Base-by-base conservation (phyloP, 495 filamentous ascomycete species). In the Hyphodiscus hymeniophilus region DNA sequence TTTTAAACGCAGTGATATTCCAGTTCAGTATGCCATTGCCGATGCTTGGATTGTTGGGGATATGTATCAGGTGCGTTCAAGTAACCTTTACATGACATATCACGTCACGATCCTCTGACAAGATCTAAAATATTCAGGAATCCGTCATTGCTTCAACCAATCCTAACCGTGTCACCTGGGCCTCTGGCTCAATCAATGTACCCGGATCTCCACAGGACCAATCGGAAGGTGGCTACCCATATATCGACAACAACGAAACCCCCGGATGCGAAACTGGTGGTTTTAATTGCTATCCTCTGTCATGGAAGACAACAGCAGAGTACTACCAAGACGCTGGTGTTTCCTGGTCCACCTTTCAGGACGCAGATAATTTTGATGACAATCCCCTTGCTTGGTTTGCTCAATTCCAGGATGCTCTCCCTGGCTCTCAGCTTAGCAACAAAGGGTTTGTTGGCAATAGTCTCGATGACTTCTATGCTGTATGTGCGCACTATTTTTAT, bases 181-280 rank as follows among this genome's bases (percentile, higher is more conserved):
- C 70, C 13, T 73, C 69, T 39, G 74, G 74, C 15, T 71, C 67
- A 0, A 65, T 76, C 49, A 76, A 78, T 52, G 68, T 70, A 0
- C 73, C 73, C 3, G 74, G 74, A 7, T 56, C 64, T 26, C 72
- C 73, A 12, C 72, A 74, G 47, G 59, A 46, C 12, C 43, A 61
- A 13, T 54, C 60, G 31, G 53, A 73, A 49, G 73, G 74, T 12
- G 72, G 73, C 21, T 60, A 66, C n/a, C 56, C 56, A 0, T 76
- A 75, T 38, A 66, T 76, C 45, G 74, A 78, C 52, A 78, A 78
- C 54, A 76, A 75, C 47, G 73, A 76, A 51, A 68, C 67, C 20
- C 74, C 73, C 7, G 72, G 73, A 16, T 76, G 73, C 43, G 71
- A 75, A 24, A 47, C 45, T 11, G 33, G 54, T 7, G 54, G 62